phyloP scores from a whole-genome alignment of 179 eudicot species.

The Heliamphora pulchella region DNA sequence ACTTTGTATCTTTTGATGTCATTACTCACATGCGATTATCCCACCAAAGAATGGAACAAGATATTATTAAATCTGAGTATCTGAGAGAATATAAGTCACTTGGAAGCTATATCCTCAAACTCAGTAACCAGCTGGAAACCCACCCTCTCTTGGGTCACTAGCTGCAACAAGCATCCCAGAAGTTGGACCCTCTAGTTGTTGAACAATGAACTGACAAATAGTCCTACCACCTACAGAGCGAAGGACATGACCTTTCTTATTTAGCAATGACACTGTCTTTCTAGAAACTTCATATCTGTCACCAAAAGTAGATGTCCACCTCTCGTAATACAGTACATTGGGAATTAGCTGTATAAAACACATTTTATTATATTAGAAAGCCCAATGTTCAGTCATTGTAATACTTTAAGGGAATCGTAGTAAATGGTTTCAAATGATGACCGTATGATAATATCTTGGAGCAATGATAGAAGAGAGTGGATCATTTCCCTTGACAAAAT shows the following conservation, averaged over 20 bases:
- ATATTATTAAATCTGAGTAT: too few species aligned
- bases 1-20: too few species aligned
- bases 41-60: too few species aligned
- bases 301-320: constrained; percentile 31
- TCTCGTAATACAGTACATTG: constrained; percentile 32
- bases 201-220: constrained; percentile 33
- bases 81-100: too few species aligned
- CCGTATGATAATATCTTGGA: constrained; percentile 27
- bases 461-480: constrained; percentile 23
- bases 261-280: constrained; percentile 3
- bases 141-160: constrained; percentile 43
- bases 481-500: constrained; percentile 25
- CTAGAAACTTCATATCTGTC: constrained; percentile 32
- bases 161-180: constrained; percentile 27
- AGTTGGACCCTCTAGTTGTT: constrained; percentile 12
- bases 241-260: constrained; percentile 30
- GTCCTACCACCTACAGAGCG: constrained; percentile 28
- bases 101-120: background rate
- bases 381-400: background rate
- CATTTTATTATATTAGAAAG: background rate
- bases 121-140: constrained; percentile 36
- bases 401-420: background rate
- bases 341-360: constrained; percentile 32
- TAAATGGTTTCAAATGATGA: background rate
- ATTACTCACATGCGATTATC: too few species aligned